Conservation (phyloP, 257 asterid genomes). For the Capsicum rhomboideum region DNA sequence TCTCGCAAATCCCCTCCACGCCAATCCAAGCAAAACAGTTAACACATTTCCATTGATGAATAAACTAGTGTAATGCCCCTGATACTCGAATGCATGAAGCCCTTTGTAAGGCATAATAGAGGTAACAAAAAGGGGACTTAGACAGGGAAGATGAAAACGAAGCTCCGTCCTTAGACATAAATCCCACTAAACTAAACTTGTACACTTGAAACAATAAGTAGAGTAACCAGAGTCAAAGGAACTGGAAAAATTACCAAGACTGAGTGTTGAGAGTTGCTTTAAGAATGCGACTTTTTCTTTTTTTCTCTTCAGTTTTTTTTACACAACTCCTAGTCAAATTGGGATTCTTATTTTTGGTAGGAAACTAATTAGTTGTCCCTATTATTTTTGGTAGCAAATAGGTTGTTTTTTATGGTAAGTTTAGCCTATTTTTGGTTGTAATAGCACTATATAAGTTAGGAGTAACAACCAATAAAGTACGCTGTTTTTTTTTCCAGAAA, state of each 20-base stretch:
- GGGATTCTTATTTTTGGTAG: too few relatives aligned
- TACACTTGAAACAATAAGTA: neutral
- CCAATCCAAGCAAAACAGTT: slow-evolving; percentile 9
- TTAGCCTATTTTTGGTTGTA: too few relatives aligned
- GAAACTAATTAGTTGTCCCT: too few relatives aligned
- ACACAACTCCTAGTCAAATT: too few relatives aligned
- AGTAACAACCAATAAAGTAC: too few relatives aligned
- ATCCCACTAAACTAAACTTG: neutral
- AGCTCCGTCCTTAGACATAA: neutral
- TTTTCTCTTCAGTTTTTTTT: too few relatives aligned
- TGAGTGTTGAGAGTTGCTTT: too few relatives aligned
- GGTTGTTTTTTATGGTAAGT: too few relatives aligned
- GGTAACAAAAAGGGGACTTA: neutral
- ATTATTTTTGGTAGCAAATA: too few relatives aligned
- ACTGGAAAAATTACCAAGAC: slow-evolving; percentile 51
- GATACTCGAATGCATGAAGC: neutral
- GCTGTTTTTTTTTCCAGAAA: too few relatives aligned
- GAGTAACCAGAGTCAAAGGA: neutral
- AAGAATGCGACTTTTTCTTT: too few relatives aligned
- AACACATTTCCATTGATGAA: neutral
- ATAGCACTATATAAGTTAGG: too few relatives aligned
- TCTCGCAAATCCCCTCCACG: slow-evolving; percentile 71
- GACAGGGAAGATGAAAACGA: neutral
- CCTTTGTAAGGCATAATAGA: neutral
- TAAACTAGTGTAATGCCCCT: neutral